Percentiles rank a stretch among this genome's conserved stretches.
Conservation (phyloP, 768 basidiomycete species). For the Phylloporus sp. region DNA sequence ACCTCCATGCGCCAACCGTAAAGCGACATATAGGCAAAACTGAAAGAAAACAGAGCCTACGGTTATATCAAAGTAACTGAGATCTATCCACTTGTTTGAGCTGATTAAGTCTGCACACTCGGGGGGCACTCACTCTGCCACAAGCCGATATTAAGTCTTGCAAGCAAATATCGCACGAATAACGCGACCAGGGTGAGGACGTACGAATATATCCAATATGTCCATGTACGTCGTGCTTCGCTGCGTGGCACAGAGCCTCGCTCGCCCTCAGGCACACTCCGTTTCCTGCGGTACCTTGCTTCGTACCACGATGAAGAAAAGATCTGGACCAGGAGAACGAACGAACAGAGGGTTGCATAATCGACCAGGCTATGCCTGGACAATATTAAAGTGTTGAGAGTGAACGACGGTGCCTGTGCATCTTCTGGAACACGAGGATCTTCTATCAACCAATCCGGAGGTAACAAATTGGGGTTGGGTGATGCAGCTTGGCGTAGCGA, state of each 20-base stretch:
- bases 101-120: not conserved
- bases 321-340: slow-evolving; percentile 75
- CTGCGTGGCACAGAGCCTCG: slow-evolving; percentile 72
- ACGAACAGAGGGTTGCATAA: slow-evolving; percentile 74
- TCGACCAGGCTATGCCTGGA: slow-evolving; percentile 76
- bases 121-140: slow-evolving; percentile 61
- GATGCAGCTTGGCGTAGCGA: slow-evolving; percentile 38
- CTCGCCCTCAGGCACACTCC: slow-evolving; percentile 55
- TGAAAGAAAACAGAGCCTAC: slow-evolving; percentile 81
- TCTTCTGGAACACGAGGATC: slow-evolving; percentile 52
- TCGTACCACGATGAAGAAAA: slow-evolving; percentile 75
- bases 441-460: slow-evolving; percentile 75
- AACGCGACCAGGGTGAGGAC: slow-evolving; percentile 47
- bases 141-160: slow-evolving; percentile 41
- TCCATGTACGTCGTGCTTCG: slow-evolving; percentile 56
- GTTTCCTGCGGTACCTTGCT: slow-evolving; percentile 39
- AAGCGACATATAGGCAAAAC: slow-evolving; percentile 81
- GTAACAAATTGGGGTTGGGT: slow-evolving; percentile 35
- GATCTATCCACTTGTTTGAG: slow-evolving; percentile 44
- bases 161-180: slow-evolving; percentile 44
- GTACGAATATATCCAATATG: slow-evolving; percentile 62
- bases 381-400: slow-evolving; percentile 51
- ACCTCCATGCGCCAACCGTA: slow-evolving; percentile 87
- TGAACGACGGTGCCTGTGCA: slow-evolving; percentile 37
- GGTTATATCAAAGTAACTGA: slow-evolving; percentile 70